Evolutionary conservation across 225 moss, liverwort and hornwort genomes (phyloP).

Genomic region (Anthoceros angustus): DNA sequence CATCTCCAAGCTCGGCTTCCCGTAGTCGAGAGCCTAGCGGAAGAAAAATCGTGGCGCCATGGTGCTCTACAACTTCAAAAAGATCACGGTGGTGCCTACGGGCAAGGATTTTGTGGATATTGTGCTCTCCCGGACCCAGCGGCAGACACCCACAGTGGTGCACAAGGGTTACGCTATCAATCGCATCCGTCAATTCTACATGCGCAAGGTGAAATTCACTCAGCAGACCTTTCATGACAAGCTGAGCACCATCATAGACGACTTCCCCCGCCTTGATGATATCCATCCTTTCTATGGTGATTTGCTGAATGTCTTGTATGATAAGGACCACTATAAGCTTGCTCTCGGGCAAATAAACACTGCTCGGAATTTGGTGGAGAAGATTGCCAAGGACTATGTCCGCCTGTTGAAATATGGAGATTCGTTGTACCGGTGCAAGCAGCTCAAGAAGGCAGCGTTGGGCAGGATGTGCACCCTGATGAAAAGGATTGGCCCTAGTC

Average conservation of each 20-base stretch:
- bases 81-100: slow-evolving; percentile 86
- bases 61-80: slow-evolving; percentile 91
- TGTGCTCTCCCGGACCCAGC: slow-evolving; percentile 84
- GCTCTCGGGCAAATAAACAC: slow-evolving; percentile 91
- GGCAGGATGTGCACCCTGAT: slow-evolving; percentile 88
- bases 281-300: slow-evolving; percentile 96
- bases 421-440: slow-evolving; percentile 95
- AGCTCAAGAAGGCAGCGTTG: slow-evolving; percentile 82
- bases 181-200: slow-evolving; percentile 82
- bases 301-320: slow-evolving; percentile 71
- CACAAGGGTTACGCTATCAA: slow-evolving; percentile 96
- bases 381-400: slow-evolving; percentile 87
- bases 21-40: neutral
- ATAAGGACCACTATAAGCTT: slow-evolving; percentile 95
- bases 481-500: slow-evolving; percentile 70
- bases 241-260: slow-evolving; percentile 79
- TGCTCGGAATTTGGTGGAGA: slow-evolving; percentile 79
- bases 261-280: slow-evolving; percentile 86
- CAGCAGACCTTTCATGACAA: slow-evolving; percentile 96
- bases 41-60: slow-evolving; percentile 16
- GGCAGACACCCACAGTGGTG: slow-evolving; percentile 92
- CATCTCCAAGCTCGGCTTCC: too few species aligned
- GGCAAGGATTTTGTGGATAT: slow-evolving; percentile 98
- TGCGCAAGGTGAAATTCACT: slow-evolving; percentile 96
- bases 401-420: slow-evolving; percentile 87